Conservation (phyloP, 2,329 filamentous ascomycete species). For the Scleromitrula shiraiana region DNA sequence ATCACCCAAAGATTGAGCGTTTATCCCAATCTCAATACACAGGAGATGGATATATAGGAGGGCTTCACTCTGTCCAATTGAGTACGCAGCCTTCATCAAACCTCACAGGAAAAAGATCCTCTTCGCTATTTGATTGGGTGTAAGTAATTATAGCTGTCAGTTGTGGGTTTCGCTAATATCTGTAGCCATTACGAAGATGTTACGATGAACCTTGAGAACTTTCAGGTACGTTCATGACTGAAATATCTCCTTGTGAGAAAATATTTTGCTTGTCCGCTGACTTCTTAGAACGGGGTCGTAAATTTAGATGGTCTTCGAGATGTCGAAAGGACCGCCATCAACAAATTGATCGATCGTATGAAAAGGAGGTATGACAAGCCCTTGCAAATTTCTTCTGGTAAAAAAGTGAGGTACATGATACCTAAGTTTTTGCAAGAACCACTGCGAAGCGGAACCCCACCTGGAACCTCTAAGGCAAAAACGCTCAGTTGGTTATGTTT, state of each 20-base stretch:
- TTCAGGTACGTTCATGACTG: not conserved
- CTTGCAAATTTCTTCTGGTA: conserved; percentile 12
- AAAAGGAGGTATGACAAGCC: conserved; percentile 16
- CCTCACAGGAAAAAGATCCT: not conserved
- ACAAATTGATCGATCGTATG: conserved; percentile 11
- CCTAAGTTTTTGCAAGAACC: conserved; percentile 16
- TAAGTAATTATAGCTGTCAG: not conserved
- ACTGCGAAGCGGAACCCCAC: conserved; percentile 7
- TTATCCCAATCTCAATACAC: conserved; percentile 1
- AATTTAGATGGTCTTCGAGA: conserved; percentile 11
- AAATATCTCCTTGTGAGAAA: no score
- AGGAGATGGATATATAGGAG: conserved; percentile 1
- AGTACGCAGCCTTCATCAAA: not conserved
- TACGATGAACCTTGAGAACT: conserved; percentile 3
- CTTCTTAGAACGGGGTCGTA: not conserved
- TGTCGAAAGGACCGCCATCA: conserved; percentile 12
- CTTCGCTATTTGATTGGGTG: conserved; percentile 2
- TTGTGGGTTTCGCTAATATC: not conserved
- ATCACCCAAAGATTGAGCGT: no score
- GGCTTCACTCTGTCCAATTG: not conserved
- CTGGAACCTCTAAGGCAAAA: conserved; percentile 8
- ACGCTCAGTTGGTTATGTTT: conserved; percentile 24
- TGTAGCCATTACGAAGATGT: conserved; percentile 1
- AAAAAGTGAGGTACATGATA: conserved; percentile 13
- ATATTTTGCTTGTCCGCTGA: not conserved